Percentiles rank a stretch among this genome's conserved stretches.
Evolutionary conservation across 306 rosid species (phyloP).

Genomic region (Potentilla sterilis): DNA sequence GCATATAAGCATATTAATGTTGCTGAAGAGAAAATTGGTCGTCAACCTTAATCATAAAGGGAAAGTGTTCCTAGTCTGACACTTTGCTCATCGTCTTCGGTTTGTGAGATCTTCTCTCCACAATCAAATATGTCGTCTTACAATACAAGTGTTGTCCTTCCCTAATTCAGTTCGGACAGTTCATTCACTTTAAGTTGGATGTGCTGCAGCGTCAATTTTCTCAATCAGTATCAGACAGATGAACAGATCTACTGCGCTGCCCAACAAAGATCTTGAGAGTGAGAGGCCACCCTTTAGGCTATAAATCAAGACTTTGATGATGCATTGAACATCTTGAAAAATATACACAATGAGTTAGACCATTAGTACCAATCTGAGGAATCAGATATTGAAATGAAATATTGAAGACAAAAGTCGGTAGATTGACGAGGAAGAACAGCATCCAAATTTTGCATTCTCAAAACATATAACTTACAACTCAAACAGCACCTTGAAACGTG

Average conservation of each 20-base stretch:
- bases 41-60: background rate
- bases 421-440: background rate
- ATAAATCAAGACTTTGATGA: background rate
- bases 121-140: background rate
- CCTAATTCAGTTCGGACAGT: background rate
- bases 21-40: background rate
- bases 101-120: background rate
- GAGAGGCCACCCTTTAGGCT: background rate
- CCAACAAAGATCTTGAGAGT: background rate
- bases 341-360: background rate
- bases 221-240: background rate
- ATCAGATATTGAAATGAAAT: background rate
- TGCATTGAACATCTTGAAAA: background rate
- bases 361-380: background rate
- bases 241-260: background rate
- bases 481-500: background rate
- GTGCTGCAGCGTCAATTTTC: background rate
- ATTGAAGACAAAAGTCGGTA: background rate
- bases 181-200: background rate
- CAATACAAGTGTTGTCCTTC: background rate
- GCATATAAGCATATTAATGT: background rate
- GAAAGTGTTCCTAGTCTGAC: background rate
- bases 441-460: constrained; percentile 21
- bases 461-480: constrained; percentile 25
- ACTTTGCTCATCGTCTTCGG: background rate